Base-by-base conservation (phyloP, 345 rosid species). In the Chamaenerion angustifolium region DNA sequence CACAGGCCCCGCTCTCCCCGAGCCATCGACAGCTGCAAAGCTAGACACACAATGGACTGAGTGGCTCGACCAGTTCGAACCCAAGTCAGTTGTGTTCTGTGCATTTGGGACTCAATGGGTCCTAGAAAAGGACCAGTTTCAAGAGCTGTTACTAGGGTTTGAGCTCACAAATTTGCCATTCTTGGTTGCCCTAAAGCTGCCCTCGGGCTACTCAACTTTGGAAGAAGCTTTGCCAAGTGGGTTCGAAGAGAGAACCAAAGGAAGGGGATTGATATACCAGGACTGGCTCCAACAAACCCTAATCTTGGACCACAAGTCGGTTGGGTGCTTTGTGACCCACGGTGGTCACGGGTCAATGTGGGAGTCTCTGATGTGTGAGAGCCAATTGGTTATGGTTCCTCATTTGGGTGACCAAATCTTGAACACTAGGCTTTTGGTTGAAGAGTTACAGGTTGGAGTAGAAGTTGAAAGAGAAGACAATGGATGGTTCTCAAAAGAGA, bases 311-410 rank as follows among this genome's bases (percentile, higher is more conserved):
- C 85, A 84, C 63, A 64, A 65, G 0, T 69, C 88, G 0, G 71
- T 81, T 0, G 88, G 94, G n/a, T 80, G 85, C 56, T 78, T 84
- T 21, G 88, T 84, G 57, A 78, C 51, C 56, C 94, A 80, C 43
- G 71, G 88, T 23, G 94, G 94, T 66, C 81, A 68, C 42, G 80
- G 88, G 8, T 78, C 88, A 0, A 76, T 78, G 88, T 84, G 83
- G 85, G 94, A 84, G 52, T 65, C 85, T 3, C 63, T 83, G 50
- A 45, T 72, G 71, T 65, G 72, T 43, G 69, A 78, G 40, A 78
- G 85, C 52, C 88, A 80, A 55, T 64, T 78, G 8, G 85, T 78
- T 44, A 41, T 72, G 60, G 70, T 76, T 12, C 88, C 94, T 0
- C 76, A 76, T 27, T 52, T 71, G 46, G 78, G 75, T 10, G 88